Conservation (phyloP, 192 early-diverging fungal species). For the Coemansia sp. region DNA sequence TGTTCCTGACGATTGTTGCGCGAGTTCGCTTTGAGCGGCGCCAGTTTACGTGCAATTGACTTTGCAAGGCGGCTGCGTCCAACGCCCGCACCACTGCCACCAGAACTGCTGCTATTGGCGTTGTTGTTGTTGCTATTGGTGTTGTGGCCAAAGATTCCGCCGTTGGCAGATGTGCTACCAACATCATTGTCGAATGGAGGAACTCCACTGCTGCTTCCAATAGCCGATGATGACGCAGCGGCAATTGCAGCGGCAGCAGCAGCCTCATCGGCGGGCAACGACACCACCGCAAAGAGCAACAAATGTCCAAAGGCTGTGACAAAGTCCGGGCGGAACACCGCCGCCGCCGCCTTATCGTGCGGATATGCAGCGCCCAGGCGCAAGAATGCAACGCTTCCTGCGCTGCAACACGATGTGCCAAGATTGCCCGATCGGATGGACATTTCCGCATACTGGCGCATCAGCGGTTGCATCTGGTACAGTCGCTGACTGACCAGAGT, state of each 20-base stretch:
- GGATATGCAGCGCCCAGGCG: slow-evolving; percentile 11
- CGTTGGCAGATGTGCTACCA: slow-evolving; percentile 6
- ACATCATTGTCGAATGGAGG: not conserved
- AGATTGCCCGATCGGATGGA: slow-evolving; percentile 24
- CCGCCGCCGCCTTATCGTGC: slow-evolving; percentile 13
- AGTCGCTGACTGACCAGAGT: slow-evolving; percentile 50
- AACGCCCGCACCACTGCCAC: slow-evolving; percentile 12
- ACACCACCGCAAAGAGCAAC: slow-evolving; percentile 46
- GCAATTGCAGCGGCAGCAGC: slow-evolving; percentile 1
- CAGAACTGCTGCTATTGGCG: slow-evolving; percentile 3
- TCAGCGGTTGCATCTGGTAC: slow-evolving; percentile 54
- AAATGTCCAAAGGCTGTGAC: slow-evolving; percentile 34
- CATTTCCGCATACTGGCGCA: slow-evolving; percentile 52
- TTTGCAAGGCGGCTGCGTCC: slow-evolving; percentile 48
- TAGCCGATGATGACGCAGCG: not conserved
- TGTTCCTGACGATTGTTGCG: too few species aligned
- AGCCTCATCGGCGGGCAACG: slow-evolving; percentile 25
- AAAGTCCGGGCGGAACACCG: slow-evolving; percentile 20
- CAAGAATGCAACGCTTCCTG: slow-evolving; percentile 7
- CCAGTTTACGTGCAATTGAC: slow-evolving; percentile 49
- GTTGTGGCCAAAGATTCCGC: slow-evolving; percentile 5
- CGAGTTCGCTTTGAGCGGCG: slow-evolving; percentile 40
- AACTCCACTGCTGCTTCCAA: not conserved
- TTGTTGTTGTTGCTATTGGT: not conserved
- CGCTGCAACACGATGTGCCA: slow-evolving; percentile 2